phyloP scores from a whole-genome alignment of 352 stramenopile genomes.

The Globisporangium paroecandrum region DNA sequence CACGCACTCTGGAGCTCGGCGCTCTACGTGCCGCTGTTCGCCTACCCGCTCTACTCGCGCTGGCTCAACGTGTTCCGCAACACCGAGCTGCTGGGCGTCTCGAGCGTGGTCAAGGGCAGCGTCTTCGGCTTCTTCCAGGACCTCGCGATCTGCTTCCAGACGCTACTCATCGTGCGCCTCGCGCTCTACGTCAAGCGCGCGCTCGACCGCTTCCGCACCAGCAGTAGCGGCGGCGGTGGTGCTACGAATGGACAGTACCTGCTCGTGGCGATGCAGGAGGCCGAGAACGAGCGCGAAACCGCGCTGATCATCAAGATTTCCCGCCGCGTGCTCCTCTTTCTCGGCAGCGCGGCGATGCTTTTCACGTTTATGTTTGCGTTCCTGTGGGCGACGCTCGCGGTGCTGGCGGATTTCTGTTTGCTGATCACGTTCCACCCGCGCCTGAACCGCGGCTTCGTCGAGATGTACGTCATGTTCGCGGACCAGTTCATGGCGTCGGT shows the following conservation, averaged over 20 bases:
- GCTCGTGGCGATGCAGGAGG: conserved; percentile 17
- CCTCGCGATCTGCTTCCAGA: conserved; percentile 57
- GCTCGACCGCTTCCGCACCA: conserved; percentile 19
- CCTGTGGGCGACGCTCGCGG: conserved; percentile 45
- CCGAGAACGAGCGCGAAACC: conserved; percentile 8
- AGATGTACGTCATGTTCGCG: conserved; percentile 63
- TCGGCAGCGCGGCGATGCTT: conserved; percentile 1
- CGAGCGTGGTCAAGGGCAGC: conserved; percentile 43
- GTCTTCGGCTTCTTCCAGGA: conserved; percentile 50
- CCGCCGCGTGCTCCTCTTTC: conserved; percentile 1
- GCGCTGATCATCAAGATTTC: conserved; percentile 4
- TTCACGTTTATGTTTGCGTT: conserved; percentile 29
- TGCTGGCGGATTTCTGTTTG: conserved; percentile 62
- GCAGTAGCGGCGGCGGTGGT: conserved; percentile 15
- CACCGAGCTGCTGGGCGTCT: conserved; percentile 41
- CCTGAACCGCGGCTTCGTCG: conserved; percentile 58
- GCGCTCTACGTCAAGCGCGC: not conserved
- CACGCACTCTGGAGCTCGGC: conserved; percentile 47
- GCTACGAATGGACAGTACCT: conserved; percentile 34
- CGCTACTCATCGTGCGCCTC: conserved; percentile 17
- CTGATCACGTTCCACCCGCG: conserved; percentile 63
- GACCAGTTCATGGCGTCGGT: conserved; percentile 54
- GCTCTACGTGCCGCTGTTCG: conserved; percentile 57
- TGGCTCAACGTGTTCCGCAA: conserved; percentile 58
- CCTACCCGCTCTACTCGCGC: conserved; percentile 47